These are phyloP conservation scores for Chondrostereum purpureum DNA, from an alignment of 1,284 basidiomycete genomes.

Conservation along the genomic window DNA sequence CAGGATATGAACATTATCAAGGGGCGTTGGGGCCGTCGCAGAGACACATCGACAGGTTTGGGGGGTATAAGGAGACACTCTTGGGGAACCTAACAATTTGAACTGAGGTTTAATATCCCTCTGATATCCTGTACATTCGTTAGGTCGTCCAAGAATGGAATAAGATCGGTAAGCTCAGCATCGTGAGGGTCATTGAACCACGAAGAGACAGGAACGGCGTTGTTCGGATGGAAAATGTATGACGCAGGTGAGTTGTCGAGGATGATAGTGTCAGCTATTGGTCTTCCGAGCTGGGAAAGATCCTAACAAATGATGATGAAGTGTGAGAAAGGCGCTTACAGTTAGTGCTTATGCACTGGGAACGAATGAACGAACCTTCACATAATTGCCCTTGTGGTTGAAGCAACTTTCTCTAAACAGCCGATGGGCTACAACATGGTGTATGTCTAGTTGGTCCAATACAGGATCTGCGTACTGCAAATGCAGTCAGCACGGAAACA, in stretches of 20 bases:
- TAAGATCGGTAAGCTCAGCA: slow-evolving; percentile 92
- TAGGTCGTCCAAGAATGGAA: slow-evolving; percentile 90
- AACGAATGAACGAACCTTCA: slow-evolving; percentile 83
- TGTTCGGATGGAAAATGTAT: slow-evolving; percentile 99
- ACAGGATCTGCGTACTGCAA: slow-evolving; percentile 94
- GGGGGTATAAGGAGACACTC: too few species aligned
- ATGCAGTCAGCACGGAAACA: neutral
- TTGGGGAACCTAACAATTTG: too few species aligned
- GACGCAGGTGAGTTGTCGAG: slow-evolving; percentile 98
- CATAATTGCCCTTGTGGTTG: slow-evolving; percentile 98
- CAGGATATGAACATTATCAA: too few species aligned
- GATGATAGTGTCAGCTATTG: slow-evolving; percentile 92
- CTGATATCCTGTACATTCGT: slow-evolving; percentile 84
- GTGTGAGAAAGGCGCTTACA: too few species aligned
- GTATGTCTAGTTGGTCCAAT: slow-evolving; percentile 90
- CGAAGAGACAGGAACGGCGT: slow-evolving; percentile 96
- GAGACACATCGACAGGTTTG: too few species aligned
- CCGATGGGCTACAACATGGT: slow-evolving; percentile 90
- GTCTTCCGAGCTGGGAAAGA: slow-evolving; percentile 91
- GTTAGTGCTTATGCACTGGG: too few species aligned
- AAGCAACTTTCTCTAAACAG: slow-evolving; percentile 98
- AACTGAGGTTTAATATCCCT: slow-evolving; percentile 88
- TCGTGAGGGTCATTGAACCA: slow-evolving; percentile 99
- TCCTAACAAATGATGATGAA: slow-evolving; percentile 62
- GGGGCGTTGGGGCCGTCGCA: too few species aligned